These are phyloP conservation scores for Eremomyces bilateralis DNA, from an alignment of 495 filamentous ascomycete genomes.

Conservation along the genomic window DNA sequence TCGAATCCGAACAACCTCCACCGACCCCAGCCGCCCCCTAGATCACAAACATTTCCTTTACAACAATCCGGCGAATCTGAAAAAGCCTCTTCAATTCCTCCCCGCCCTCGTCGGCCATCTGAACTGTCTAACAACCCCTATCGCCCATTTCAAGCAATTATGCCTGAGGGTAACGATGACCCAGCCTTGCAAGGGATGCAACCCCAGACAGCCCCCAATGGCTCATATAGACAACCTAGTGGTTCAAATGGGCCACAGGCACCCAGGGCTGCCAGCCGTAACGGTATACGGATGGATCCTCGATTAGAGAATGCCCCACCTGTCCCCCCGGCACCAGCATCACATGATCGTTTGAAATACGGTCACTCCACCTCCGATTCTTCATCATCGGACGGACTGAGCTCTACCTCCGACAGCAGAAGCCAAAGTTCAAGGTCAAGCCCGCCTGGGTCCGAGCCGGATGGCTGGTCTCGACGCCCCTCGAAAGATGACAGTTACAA, in stretches of 20 bases:
- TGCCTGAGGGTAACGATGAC: no score
- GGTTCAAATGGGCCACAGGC: not conserved
- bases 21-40: not conserved
- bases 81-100: not conserved
- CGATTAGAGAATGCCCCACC: constrained; percentile 8
- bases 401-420: constrained; percentile 32
- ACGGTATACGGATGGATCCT: constrained; percentile 4
- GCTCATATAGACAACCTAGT: not conserved
- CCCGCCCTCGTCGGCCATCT: not conserved
- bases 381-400: constrained; percentile 45
- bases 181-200: not conserved
- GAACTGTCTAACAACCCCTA: not conserved
- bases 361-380: constrained; percentile 46
- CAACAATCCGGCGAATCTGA: not conserved
- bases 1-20: not conserved
- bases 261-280: constrained; percentile 3
- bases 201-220: not conserved
- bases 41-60: not conserved
- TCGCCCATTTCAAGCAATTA: not conserved
- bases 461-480: constrained; percentile 6
- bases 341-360: constrained; percentile 19
- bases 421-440: constrained; percentile 56
- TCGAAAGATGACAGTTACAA: constrained; percentile 1
- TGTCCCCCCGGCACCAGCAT: constrained; percentile 27
- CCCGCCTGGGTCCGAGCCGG: constrained; percentile 20